Conservation (phyloP, 2,329 filamentous ascomycete species). For the Alternaria gaisen region DNA sequence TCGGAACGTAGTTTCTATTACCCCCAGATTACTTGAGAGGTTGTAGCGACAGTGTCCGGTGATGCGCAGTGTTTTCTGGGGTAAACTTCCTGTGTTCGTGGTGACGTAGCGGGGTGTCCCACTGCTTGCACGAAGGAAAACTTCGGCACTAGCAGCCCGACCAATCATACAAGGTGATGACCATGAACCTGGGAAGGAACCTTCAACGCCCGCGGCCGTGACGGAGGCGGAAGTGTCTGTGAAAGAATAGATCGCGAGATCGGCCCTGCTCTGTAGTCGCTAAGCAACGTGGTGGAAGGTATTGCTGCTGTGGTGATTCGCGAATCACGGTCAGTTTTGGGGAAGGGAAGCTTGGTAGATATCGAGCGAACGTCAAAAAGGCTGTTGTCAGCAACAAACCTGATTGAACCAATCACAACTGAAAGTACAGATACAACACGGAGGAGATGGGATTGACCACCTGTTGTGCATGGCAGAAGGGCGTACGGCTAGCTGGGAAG, state of each 20-base stretch:
- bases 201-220: not conserved
- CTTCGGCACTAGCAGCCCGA: constrained; percentile 24
- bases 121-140: constrained; percentile 25
- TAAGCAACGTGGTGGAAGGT: not conserved
- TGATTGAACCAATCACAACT: too few species aligned
- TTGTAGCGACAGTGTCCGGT: constrained; percentile 26
- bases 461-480: not conserved
- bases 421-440: not conserved
- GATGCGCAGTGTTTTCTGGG: constrained; percentile 29
- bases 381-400: not conserved
- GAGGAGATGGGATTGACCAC: not conserved
- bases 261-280: not conserved
- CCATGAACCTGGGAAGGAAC: not conserved
- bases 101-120: constrained; percentile 28
- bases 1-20: constrained; percentile 37
- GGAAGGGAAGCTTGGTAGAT: not conserved
- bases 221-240: not conserved
- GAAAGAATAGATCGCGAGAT: not conserved
- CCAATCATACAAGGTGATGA: constrained; percentile 19
- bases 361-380: not conserved
- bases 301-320: not conserved
- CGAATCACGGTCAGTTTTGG: not conserved
- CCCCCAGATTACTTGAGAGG: constrained; percentile 42
- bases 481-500: not conserved
- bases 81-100: constrained; percentile 18